Evolutionary conservation across 805 yeast species (phyloP), one percentile per base, ranked within the genome.

Genomic region (Lipomyces anomalus): DNA sequence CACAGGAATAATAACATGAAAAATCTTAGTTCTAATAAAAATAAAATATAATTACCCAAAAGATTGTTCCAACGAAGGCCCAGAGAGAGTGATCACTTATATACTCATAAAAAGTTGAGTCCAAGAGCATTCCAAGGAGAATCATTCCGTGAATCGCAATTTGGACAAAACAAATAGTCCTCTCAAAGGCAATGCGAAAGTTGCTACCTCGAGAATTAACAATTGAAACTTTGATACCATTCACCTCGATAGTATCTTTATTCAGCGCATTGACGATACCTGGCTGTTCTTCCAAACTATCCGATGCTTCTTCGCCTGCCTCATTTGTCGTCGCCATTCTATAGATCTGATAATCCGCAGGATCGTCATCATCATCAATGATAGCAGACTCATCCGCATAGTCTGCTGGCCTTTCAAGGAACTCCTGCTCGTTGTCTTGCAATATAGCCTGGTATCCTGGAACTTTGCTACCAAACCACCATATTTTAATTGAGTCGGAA

Each of bases 121-220:
- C 44, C 46, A 47, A 43, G n/a, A 51, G 18, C n/a, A 52, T 36
- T 26, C 35, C 29, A 16, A 22, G 40, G 6, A 50, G 44, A n/a
- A 61, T 57, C 6, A 51, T 43, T n/a, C 53, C 11, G 22, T 58
- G 48, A 18, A 61, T 42, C 2, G 52, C 55, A 3, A 54, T 39
- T 37, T 56, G 57, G 22, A 50, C 42, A n/a, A 53, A 46, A 3
- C 55, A 51, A 16, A 47, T 9, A 21, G 59, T 30, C 18, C 55
- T 56, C 42, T 61, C 65, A 16, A 50, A 32, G 9, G 61, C 62
- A n/a, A 61, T 48, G 21, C 58, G 40, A n/a, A 56, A 21, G n/a
- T 58, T 39, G 24, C 60, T 60, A 6, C 57, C 51, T 13, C 60
- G 52, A 18, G 65, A 59, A 18, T 56, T 46, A 16, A 55, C 58